Percentiles rank a stretch among this genome's conserved stretches.
Evolutionary conservation across 306 rosid genomes (phyloP).

Genomic region (Prosopis cineraria): DNA sequence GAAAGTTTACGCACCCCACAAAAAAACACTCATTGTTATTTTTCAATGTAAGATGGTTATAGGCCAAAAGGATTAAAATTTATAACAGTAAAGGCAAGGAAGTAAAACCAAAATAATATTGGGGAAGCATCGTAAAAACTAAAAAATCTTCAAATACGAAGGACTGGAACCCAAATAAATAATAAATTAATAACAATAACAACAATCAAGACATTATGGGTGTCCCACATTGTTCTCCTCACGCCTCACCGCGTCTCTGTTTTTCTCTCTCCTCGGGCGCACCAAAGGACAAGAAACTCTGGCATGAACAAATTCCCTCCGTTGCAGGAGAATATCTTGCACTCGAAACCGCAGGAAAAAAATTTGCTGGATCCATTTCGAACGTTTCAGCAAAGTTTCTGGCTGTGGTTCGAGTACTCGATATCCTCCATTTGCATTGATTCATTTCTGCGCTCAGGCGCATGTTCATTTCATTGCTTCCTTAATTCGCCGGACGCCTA

Average conservation of each 20-base stretch:
- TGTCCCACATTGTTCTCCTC: constrained; percentile 53
- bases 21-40: background rate
- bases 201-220: constrained; percentile 31
- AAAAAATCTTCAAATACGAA: background rate
- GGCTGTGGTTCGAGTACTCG: constrained; percentile 17
- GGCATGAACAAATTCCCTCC: constrained; percentile 32
- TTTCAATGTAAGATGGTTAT: too few relatives aligned
- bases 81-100: background rate
- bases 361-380: constrained; percentile 2
- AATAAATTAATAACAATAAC: background rate
- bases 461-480: constrained; percentile 38
- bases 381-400: constrained; percentile 27
- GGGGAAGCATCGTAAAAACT: background rate
- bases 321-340: constrained; percentile 29
- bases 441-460: background rate
- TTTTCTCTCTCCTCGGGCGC: constrained; percentile 51
- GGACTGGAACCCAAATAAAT: constrained; percentile 17
- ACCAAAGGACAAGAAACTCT: constrained; percentile 40
- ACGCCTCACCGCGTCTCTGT: constrained; percentile 42
- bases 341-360: constrained; percentile 21
- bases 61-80: background rate
- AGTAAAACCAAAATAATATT: background rate
- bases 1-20: too few relatives aligned
- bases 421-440: constrained; percentile 43
- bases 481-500: background rate